Percentiles rank a stretch among this genome's conserved stretches.
Conservation (phyloP, 2,329 filamentous ascomycete genomes). For the Bipolaris oryzae region DNA sequence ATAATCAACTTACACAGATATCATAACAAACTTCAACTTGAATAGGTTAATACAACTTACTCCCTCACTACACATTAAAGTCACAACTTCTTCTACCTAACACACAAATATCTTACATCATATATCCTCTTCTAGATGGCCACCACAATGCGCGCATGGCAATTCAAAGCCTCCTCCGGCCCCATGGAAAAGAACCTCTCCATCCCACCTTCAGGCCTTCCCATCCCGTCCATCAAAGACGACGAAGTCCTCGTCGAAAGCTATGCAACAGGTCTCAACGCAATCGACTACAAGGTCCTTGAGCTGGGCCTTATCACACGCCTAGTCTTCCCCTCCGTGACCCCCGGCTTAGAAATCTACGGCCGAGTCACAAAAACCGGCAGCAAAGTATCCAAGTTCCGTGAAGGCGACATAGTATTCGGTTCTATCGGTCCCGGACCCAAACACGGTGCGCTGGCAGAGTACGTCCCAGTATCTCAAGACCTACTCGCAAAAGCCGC, state of each 20-base stretch:
- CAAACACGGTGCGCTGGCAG: constrained; percentile 39
- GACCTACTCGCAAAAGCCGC: constrained; percentile 15
- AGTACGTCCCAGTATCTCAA: constrained; percentile 32
- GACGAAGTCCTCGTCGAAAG: constrained; percentile 60
- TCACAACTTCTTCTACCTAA: background rate
- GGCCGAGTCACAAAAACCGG: constrained; percentile 52
- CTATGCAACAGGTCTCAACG: constrained; percentile 59
- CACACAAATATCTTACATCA: too few relatives aligned
- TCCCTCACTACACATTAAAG: too few relatives aligned
- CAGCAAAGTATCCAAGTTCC: constrained; percentile 19
- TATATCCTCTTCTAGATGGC: constrained; percentile 22
- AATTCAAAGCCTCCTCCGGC: constrained; percentile 24
- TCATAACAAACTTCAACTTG: background rate
- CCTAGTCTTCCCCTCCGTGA: constrained; percentile 50
- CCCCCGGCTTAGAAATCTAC: constrained; percentile 56
- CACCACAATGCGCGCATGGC: constrained; percentile 59
- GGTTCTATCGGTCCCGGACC: constrained; percentile 32
- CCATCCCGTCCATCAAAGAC: constrained; percentile 44
- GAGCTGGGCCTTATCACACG: constrained; percentile 54
- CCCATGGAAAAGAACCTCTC: constrained; percentile 58
- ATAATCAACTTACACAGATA: background rate
- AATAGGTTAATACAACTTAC: background rate
- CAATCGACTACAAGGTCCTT: constrained; percentile 66
- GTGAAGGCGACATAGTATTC: constrained; percentile 44
- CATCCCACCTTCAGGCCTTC: constrained; percentile 53